Conservation (phyloP, 2,329 filamentous ascomycete species). For the Calonectria ilicicola region DNA sequence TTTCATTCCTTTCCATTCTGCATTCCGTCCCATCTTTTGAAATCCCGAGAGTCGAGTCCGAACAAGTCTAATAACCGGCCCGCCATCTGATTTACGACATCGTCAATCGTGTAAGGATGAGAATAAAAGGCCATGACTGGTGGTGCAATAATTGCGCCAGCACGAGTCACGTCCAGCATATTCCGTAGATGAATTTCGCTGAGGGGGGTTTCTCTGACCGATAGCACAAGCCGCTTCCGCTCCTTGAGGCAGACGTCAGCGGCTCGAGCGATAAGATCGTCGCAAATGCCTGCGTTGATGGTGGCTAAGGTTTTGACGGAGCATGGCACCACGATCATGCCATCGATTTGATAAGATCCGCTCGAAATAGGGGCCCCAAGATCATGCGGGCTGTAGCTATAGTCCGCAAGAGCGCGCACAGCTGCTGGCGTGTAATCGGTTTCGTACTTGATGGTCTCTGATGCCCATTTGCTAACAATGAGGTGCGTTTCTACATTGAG, state of each 20-base stretch:
- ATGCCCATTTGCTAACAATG: constrained; percentile 36
- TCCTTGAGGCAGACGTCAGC: constrained; percentile 63
- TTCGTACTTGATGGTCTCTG: constrained; percentile 34
- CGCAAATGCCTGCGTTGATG: constrained; percentile 55
- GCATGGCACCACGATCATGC: constrained; percentile 63
- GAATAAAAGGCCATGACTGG: constrained; percentile 60
- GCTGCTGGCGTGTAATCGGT: constrained; percentile 28
- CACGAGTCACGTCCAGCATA: constrained; percentile 54
- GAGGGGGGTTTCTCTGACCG: constrained; percentile 58
- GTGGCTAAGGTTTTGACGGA: constrained; percentile 62
- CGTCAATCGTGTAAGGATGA: constrained; percentile 51
- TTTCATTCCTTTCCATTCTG: constrained; percentile 4
- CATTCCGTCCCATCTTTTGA: constrained; percentile 51
- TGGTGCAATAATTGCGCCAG: constrained; percentile 58
- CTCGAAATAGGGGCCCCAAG: constrained; percentile 33
- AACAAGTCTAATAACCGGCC: constrained; percentile 60
- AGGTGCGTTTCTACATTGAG: constrained; percentile 35
- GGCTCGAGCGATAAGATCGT: constrained; percentile 59
- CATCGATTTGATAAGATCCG: constrained; percentile 43
- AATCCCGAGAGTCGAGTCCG: constrained; percentile 53
- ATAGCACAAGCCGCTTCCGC: constrained; percentile 52
- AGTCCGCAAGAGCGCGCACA: constrained; percentile 28
- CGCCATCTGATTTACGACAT: constrained; percentile 59
- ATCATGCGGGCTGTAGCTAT: constrained; percentile 31
- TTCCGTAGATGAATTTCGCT: constrained; percentile 60